Base-by-base conservation (phyloP, 257 asterid species). In the Plantago ovata region DNA sequence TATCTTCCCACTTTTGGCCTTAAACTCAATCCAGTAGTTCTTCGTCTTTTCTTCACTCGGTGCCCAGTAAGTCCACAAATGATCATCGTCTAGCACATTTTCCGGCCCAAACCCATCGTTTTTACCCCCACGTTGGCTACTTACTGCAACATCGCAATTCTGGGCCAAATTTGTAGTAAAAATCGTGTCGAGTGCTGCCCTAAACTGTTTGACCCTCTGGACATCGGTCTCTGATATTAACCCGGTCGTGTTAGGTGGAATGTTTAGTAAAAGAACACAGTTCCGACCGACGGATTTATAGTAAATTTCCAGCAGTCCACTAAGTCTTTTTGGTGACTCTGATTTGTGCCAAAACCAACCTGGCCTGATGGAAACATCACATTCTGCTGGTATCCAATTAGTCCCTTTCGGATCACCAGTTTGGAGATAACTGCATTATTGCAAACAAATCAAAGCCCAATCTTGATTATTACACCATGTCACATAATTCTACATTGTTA, bases 331-430 rank as follows among this genome's bases (percentile, higher is more conserved):
- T 15, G 98, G 96, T 20, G 81, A 24, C 67, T 92, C 63, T 8
- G 85, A 69, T 67, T 84, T 84, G 13, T 92, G 98, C 98, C 95
- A 92, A 72, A 92, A 92, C 98, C 97, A 92, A 7, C 97, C 94
- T 9, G 33, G 10, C 62, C 98, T 69, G 40, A 92, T 82, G 16
- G 98, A 92, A 38, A 92, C 95, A 58, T 92, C 98, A 36, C 98
- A 92, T 62, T 92, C 98, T 21, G 98, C 81, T 0, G 98, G 98
- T 46, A 92, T 9, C 98, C 98, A 92, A 16, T 86, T 77, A 0
- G 79, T 79, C 66, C 98, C 98, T 69, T 57, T 79, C 0, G 95
- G 69, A 36, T 92, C 98, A 4, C 98, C 98, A 0, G 72, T 79
- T 73, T 72, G 79, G 59, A 92, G 88, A 69, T 92, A 92, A 62